Conservation (phyloP, 108 stramenopile genomes). For the Skeletonema menzelii region DNA sequence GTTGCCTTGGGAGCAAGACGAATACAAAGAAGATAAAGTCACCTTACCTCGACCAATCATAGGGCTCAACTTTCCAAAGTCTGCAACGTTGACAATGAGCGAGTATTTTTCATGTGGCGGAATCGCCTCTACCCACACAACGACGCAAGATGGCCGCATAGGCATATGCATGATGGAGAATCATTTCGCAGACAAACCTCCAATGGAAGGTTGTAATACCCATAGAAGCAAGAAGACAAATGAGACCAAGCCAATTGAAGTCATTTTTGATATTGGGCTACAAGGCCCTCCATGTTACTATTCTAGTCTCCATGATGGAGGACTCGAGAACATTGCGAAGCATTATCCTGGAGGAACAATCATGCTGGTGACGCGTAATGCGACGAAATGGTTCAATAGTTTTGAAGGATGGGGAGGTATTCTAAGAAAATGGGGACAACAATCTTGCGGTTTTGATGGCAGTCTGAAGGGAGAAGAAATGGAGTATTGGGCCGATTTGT, state of each 20-base stretch:
- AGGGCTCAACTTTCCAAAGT: slow-evolving; percentile 43
- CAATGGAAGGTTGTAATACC: slow-evolving; percentile 23
- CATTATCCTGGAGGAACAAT: slow-evolving; percentile 34
- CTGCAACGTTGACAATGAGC: slow-evolving; percentile 40
- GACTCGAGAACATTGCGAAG: slow-evolving; percentile 29
- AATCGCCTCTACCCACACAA: slow-evolving; percentile 31
- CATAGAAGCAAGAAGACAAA: background rate
- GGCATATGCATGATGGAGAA: slow-evolving; percentile 52
- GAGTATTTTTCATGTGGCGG: slow-evolving; percentile 42
- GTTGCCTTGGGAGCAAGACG: slow-evolving; percentile 35
- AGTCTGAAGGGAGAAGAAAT: slow-evolving; percentile 15
- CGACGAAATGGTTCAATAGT: slow-evolving; percentile 17
- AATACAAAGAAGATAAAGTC: slow-evolving; percentile 14
- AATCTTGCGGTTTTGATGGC: slow-evolving; percentile 33
- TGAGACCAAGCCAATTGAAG: slow-evolving; percentile 9
- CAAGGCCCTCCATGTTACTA: slow-evolving; percentile 35
- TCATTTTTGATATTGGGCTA: slow-evolving; percentile 30
- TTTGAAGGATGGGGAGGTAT: slow-evolving; percentile 5
- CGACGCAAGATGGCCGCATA: slow-evolving; percentile 31
- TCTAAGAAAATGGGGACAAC: slow-evolving; percentile 6
- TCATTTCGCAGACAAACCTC: slow-evolving; percentile 22
- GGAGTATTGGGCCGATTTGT: slow-evolving; percentile 29
- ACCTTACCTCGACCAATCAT: slow-evolving; percentile 40
- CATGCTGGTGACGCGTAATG: slow-evolving; percentile 24
- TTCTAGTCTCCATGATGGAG: slow-evolving; percentile 31